Evolutionary conservation across 2,329 filamentous ascomycete genomes (phyloP), one percentile per base, ranked within the genome.

Genomic region (Cryphonectria radicalis): DNA sequence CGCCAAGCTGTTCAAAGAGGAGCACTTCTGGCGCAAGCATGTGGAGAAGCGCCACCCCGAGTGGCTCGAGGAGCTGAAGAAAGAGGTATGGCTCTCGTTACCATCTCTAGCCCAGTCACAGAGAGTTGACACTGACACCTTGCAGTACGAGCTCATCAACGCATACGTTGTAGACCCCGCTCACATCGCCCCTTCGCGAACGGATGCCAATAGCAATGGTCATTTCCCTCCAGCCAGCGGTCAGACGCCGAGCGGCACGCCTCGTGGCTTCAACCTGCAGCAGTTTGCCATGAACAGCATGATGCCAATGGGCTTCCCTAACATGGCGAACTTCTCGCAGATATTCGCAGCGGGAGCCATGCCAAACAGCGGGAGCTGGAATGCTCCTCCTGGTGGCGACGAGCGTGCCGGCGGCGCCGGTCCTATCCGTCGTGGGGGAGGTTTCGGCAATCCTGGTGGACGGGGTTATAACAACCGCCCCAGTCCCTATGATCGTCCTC

Each of bases 1-100:
- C 82, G 92, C 92, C 14, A 99, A 99, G 82, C 85, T 99, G 10
- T 99, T 99, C 87, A 98, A 98, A 81, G 96, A 96, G 71, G 92
- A 97, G 60, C 90, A 95, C 76, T 99, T 99, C 80, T 99, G 97
- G 95, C 91, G 91, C 78, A 99, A 99, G 85, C 96, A 99, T 77
- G 91, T 98, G 22, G 95, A 98, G 82, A 99, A 99, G 84, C 91
- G 97, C 71, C 96, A 99, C 80, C 80, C 88, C 0, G 95, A 98
- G 68, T 99, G 95, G 93, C 87, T 93, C 62, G 91, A 95, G 46
- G 88, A 85, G 68, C 84, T 98, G 74, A 92, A 91, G 80, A 90
- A 92, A 79, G 95, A 98, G 84, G 95, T 97, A 86, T 85, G 90
- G 22, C 22, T 60, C 7, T 50, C 19, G 4, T 22, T 22, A 28